Conservation (phyloP, 768 basidiomycete species). For the Butyriboletus loyo region DNA sequence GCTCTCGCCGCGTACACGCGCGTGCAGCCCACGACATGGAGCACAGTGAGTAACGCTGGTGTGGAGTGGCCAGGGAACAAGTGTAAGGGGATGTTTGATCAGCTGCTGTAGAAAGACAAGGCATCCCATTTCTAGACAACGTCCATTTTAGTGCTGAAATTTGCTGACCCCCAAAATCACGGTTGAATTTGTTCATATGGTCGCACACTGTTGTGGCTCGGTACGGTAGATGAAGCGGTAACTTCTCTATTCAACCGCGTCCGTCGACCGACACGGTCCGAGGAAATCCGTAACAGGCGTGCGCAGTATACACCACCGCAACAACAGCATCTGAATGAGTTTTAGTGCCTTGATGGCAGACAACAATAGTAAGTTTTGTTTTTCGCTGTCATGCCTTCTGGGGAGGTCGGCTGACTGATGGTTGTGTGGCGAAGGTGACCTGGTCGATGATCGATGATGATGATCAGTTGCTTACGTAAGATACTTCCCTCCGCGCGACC, state of each 20-base stretch:
- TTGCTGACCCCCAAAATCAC: neutral
- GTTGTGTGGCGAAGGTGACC: neutral
- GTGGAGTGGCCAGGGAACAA: neutral
- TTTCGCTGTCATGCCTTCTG: slow-evolving; percentile 1
- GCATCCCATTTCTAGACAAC: slow-evolving; percentile 20
- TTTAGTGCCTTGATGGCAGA: neutral
- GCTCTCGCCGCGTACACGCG: neutral
- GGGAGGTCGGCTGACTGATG: neutral
- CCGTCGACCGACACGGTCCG: neutral
- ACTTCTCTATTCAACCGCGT: neutral
- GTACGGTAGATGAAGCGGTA: neutral
- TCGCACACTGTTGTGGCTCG: neutral
- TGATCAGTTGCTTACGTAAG: slow-evolving; percentile 15
- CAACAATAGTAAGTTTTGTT: slow-evolving; percentile 1
- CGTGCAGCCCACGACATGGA: neutral
- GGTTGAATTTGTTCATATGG: slow-evolving; percentile 11
- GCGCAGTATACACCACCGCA: neutral
- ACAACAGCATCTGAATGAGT: neutral
- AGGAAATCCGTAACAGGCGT: neutral
- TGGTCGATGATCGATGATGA: neutral
- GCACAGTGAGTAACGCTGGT: neutral
- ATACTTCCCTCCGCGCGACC: neutral
- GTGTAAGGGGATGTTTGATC: neutral
- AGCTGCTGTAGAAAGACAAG: slow-evolving; percentile 18
- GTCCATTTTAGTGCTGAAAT: slow-evolving; percentile 4